These are phyloP conservation scores for Ambrosiella cleistominuta DNA, from an alignment of 2,329 filamentous ascomycete species.

Conservation along the genomic window DNA sequence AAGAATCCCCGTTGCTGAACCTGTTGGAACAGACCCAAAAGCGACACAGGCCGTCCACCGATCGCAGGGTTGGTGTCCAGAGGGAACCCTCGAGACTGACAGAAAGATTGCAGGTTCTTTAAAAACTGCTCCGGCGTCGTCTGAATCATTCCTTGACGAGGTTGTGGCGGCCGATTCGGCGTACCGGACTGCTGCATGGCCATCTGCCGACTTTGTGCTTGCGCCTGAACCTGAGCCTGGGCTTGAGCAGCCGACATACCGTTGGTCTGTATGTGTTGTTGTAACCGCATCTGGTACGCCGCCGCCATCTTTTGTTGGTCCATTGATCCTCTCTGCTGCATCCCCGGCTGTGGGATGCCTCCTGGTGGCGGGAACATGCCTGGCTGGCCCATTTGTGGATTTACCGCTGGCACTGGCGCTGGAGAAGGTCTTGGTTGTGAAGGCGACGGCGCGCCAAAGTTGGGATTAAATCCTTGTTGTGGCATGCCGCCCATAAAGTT, in stretches of 20 bases:
- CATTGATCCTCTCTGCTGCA: constrained; percentile 19
- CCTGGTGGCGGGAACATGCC: constrained; percentile 18
- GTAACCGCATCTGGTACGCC: constrained; percentile 67
- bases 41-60: constrained; percentile 53
- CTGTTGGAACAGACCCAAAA: constrained; percentile 60
- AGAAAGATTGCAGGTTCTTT: constrained; percentile 60
- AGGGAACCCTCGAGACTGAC: constrained; percentile 53
- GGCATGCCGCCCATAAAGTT: constrained; percentile 47
- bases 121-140: constrained; percentile 49
- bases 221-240: constrained; percentile 6
- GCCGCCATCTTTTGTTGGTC: constrained; percentile 54
- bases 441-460: constrained; percentile 35
- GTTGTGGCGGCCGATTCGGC: constrained; percentile 13
- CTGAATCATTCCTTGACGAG: constrained; percentile 30
- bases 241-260: constrained; percentile 16
- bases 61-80: constrained; percentile 61
- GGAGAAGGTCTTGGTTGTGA: constrained; percentile 39
- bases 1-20: constrained; percentile 64
- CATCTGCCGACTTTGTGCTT: constrained; percentile 16
- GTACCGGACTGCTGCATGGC: constrained; percentile 1
- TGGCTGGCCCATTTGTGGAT: constrained; percentile 26
- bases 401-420: constrained; percentile 33
- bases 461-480: constrained; percentile 34
- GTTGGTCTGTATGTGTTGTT: constrained; percentile 44
- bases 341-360: neutral